Percentiles rank a stretch among this genome's conserved stretches.
Conservation (phyloP, 805 yeast genomes). For the Metschnikowia borealis region DNA sequence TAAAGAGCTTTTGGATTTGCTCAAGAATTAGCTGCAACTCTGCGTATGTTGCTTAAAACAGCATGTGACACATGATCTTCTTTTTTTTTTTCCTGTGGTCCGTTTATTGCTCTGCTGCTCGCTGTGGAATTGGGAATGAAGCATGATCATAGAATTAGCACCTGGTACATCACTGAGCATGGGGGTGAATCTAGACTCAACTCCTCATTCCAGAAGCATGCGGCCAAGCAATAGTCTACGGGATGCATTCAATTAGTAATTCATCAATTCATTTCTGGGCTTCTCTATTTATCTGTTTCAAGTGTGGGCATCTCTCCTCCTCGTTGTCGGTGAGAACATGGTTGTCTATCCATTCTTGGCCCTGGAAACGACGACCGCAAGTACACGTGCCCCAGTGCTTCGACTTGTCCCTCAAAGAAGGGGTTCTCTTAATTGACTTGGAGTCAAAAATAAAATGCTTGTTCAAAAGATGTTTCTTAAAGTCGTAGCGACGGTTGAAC, state of each 20-base stretch:
- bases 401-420: constrained; percentile 52
- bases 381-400: constrained; percentile 48
- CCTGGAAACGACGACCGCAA: constrained; percentile 33
- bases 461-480: constrained; percentile 60
- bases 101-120: background rate
- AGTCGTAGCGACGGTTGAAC: constrained; percentile 66
- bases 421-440: constrained; percentile 38
- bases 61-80: background rate
- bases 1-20: constrained; percentile 17
- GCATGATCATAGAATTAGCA: background rate
- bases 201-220: no score
- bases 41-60: background rate
- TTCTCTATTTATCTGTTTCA: background rate
- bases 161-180: background rate
- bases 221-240: background rate
- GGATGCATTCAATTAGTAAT: background rate
- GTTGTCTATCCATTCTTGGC: constrained; percentile 34
- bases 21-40: background rate
- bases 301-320: constrained; percentile 19
- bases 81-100: background rate
- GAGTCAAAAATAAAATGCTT: constrained; percentile 56
- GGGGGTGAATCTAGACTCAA: background rate
- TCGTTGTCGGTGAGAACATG: constrained; percentile 30
- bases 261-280: constrained; percentile 2
- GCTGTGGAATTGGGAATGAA: background rate